These are phyloP conservation scores for Byssochlamys sp. DNA, from an alignment of 2,329 filamentous ascomycete genomes.

Conservation along the genomic window DNA sequence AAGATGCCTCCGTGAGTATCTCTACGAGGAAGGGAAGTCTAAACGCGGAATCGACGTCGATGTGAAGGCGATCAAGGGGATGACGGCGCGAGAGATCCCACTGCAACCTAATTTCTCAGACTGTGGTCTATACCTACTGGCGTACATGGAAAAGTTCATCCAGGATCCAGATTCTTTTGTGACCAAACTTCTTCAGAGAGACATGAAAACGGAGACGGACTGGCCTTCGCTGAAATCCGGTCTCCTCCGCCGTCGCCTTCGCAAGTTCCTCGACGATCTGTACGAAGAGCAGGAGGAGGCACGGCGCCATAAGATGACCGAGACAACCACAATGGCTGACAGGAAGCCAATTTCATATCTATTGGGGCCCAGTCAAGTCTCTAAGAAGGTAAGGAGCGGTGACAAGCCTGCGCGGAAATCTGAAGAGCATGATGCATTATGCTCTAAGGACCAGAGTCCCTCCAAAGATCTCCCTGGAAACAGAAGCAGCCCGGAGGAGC, in stretches of 20 bases:
- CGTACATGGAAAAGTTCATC: slow-evolving; percentile 75
- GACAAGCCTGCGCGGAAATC: neutral
- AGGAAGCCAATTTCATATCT: slow-evolving; percentile 23
- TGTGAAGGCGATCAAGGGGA: slow-evolving; percentile 42
- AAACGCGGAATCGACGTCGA: slow-evolving; percentile 46
- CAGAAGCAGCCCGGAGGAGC: neutral
- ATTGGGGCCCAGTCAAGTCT: slow-evolving; percentile 11
- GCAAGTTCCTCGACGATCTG: slow-evolving; percentile 55
- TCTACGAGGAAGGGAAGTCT: slow-evolving; percentile 60
- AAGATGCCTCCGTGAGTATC: slow-evolving; percentile 62
- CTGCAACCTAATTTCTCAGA: slow-evolving; percentile 76
- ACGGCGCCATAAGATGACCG: slow-evolving; percentile 26
- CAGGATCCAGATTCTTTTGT: slow-evolving; percentile 63
- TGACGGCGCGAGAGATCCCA: slow-evolving; percentile 67
- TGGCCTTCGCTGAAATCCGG: slow-evolving; percentile 48
- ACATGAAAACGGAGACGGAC: slow-evolving; percentile 48
- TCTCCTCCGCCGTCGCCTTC: slow-evolving; percentile 55
- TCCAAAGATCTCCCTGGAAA: neutral
- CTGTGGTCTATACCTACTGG: slow-evolving; percentile 78
- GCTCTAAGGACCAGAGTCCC: neutral
- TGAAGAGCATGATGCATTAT: neutral
- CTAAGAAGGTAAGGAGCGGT: neutral
- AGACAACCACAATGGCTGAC: slow-evolving; percentile 24
- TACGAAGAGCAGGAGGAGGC: slow-evolving; percentile 47
- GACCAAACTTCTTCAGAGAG: slow-evolving; percentile 53